Evolutionary conservation across 352 stramenopile genomes (phyloP), one percentile per base, ranked within the genome.

Genomic region (Globisporangium barbulae): DNA sequence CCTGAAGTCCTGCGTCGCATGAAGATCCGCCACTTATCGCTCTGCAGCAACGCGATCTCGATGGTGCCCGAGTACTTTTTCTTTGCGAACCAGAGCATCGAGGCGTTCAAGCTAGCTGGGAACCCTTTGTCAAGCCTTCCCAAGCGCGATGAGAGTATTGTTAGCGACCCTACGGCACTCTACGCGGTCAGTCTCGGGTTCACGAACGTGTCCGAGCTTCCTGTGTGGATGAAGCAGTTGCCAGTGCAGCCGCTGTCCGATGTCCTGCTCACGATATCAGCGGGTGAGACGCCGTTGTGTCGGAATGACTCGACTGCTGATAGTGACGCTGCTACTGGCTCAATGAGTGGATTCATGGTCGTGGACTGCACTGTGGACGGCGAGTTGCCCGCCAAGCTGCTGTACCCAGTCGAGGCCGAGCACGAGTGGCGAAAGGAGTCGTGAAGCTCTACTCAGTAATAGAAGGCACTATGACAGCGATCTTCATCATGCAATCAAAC

Each of bases 31-130:
- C 57, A 63, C 30, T 6, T 63, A n/a, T 63, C 31, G 13, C 57
- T 63, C 44, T 55, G 31, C 31, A 63, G 44, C 21, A 63, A 63
- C 44, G 22, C 57, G n/a, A 63, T 63, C n/a, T 25, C 57, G 5
- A 15, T 3, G 5, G 15, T 55, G 3, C 44, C 57, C 5, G 42
- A 42, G 19, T 55, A 48, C 31, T 45, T 63, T 3, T 45, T 63
- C 30, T 21, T 17, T 8, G 30, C 30, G 1, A 63, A 39, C 31
- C 57, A 63, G 57, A 55, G 30, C 13, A 21, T 63, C 44, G 44
- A 63, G 30, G 47, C 47, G 0, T n/a, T 63, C 19, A 44, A 63
- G 31, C 44, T 63, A 33, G 44, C 57, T 28, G 57, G 57, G n/a
- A 55, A 55, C 8, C 57, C 57, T 30, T 28, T 63, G 10, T 47